Conservation (phyloP, 1,284 basidiomycete species). For the Schizophyllum commune region DNA sequence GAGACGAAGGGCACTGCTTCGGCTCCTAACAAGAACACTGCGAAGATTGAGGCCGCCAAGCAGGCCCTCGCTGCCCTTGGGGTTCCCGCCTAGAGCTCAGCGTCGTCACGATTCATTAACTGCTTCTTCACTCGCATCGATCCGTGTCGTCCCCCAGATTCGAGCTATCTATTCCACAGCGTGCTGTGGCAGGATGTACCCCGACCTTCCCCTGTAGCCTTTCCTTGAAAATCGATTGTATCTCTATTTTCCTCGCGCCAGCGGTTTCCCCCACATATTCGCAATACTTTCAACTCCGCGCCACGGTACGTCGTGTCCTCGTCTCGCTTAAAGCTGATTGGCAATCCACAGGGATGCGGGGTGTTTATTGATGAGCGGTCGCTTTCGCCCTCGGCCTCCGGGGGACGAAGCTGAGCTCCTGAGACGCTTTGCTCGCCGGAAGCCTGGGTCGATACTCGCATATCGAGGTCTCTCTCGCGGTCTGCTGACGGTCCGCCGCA, state of each 20-base stretch:
- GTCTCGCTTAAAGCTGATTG: not conserved
- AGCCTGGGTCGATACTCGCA: not conserved
- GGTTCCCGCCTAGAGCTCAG: not conserved
- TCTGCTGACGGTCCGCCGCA: not conserved
- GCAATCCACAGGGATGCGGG: too few species aligned
- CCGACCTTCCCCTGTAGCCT: not conserved
- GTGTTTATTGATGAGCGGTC: too few species aligned
- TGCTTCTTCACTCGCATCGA: not conserved
- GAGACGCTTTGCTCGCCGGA: too few species aligned
- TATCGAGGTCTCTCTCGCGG: not conserved
- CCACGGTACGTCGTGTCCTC: not conserved
- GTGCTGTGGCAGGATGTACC: not conserved
- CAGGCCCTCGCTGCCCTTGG: not conserved
- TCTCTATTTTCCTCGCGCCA: not conserved
- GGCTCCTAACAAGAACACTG: not conserved
- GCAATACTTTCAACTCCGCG: not conserved
- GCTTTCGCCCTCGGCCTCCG: too few species aligned
- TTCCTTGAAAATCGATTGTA: not conserved
- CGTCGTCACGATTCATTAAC: not conserved
- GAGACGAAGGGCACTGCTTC: not conserved
- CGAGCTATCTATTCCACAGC: not conserved
- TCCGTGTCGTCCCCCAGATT: not conserved
- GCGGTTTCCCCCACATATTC: not conserved
- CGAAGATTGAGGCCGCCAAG: not conserved
- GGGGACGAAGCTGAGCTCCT: too few species aligned